Evolutionary conservation across 148 eudicot species (phyloP), one percentile per base, ranked within the genome.

Genomic region (Rhododendron griersonianum): DNA sequence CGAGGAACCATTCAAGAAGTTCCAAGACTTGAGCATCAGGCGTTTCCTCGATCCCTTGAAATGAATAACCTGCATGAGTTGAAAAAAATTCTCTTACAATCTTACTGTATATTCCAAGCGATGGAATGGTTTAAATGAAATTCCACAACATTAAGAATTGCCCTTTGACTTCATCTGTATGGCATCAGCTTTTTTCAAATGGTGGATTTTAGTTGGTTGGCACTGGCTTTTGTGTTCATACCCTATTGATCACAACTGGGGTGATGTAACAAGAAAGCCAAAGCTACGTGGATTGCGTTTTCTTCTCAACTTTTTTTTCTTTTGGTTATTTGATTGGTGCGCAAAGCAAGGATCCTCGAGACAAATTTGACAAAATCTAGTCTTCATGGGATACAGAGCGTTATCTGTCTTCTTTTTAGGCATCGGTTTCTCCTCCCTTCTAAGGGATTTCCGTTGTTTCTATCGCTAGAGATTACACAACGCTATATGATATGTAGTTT

Each of bases 31-130:
- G 6, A 96, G 95, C 98, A 94, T 94, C 67, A 96, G 93, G 79
- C 98, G 93, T 84, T 95, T 96, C 90, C 99, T 92, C 35, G 95
- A 95, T 69, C 99, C 98, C 92, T 96, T 95, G 88, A 95, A 96
- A 85, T 96, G 98, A 87, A 96, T 93, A 5, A 94, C 98, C 98
- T 96, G 92, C 63, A 81, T 79, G 55, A 55, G 51, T 79, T 61
- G 30, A 44, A 63, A 25, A 78, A 1, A 59, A 23, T 15, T 6
- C 53, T 14, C 7, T 73, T 11, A 25, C 28, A 39, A 41, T 41
- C 39, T 5, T 14, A 59, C 11, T 19, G 55, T 39, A 33, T 48
- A 57, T 9, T 35, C 47, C 18, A 39, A 75, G 28, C 23, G 1
- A n/a, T 41, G 5, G 45, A 57, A 59, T 33, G 53, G 30, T 76